Base-by-base conservation (phyloP, 768 basidiomycete genomes). In the Suillus americanus region DNA sequence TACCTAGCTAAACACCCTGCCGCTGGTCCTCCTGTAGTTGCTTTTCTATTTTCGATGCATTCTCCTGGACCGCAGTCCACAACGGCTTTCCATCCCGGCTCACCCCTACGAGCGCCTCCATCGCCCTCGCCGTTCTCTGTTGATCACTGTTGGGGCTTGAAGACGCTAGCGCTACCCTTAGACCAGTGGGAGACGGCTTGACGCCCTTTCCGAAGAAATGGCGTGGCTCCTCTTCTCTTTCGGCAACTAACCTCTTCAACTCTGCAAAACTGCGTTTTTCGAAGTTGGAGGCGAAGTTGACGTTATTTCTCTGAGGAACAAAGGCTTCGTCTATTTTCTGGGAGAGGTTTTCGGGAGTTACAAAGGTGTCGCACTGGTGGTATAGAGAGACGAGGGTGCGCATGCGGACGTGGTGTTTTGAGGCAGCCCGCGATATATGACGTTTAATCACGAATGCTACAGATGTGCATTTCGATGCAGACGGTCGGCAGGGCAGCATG, bases 381-480 rank as follows among this genome's bases (percentile, higher is more conserved):
- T 93, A 94, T 61, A 94, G 83, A 12, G 86, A 82, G 66, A 92
- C 83, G 66, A 93, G 86, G 3, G 90, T 88, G 65, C 89, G 89
- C 79, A 92, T 80, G 77, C 79, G 82, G 48, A 62, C 62, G 60
- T 77, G 69, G 59, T 68, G 65, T 20, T 67, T 61, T 5, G 70
- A 67, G 59, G 50, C 3, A 20, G 57, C 57, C 1, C 14, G 25
- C 6, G 57, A 59, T 59, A 28, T 59, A 40, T 41, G 18, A 18
- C 57, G 57, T 59, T 41, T 59, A 25, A 41, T 6, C 14, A 30
- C 33, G 12, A 54, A 54, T 18, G n/a, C n/a, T n/a, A n/a, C n/a
- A n/a, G n/a, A n/a, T n/a, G 40, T 28, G 18, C 57, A 41, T 41
- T 30, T 59, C 18, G 57, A 41, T 18, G 25, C 12, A 25, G 57